These are phyloP conservation scores for Hericium alpestre DNA, from an alignment of 768 basidiomycete species.

Conservation along the genomic window DNA sequence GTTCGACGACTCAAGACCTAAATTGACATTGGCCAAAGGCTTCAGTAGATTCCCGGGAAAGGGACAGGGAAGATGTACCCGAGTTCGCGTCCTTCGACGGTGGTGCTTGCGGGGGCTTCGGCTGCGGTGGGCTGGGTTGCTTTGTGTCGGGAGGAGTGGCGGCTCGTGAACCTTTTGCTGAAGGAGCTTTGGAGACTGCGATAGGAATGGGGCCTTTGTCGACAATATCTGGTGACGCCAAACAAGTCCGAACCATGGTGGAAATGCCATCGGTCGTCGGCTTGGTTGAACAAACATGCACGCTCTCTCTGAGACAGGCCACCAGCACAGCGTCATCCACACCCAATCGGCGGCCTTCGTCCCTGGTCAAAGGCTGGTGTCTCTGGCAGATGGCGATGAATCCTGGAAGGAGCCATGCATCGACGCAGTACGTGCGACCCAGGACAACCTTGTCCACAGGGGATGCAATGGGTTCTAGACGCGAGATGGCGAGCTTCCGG, in stretches of 20 bases:
- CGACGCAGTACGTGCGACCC: constrained; percentile 7
- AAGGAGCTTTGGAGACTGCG: too few relatives aligned
- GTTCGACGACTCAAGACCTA: too few relatives aligned
- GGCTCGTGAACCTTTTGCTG: too few relatives aligned
- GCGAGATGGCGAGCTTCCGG: constrained; percentile 10
- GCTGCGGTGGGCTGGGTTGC: too few relatives aligned
- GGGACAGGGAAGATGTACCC: too few relatives aligned
- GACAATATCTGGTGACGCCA: neutral
- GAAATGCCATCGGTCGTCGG: neutral
- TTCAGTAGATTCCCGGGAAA: too few relatives aligned
- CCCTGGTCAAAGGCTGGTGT: constrained; percentile 4
- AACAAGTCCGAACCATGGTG: neutral
- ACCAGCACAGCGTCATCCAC: constrained; percentile 9
- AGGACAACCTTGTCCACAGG: constrained; percentile 12
- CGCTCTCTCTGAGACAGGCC: constrained; percentile 9
- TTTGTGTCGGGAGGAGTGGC: too few relatives aligned
- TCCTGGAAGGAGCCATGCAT: constrained; percentile 8
- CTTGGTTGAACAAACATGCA: constrained; percentile 3
- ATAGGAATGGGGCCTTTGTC: neutral
- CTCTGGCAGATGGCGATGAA: constrained; percentile 9
- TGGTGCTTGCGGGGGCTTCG: too few relatives aligned
- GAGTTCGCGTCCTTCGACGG: too few relatives aligned
- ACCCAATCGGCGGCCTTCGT: constrained; percentile 7
- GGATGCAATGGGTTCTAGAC: constrained; percentile 7
- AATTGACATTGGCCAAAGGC: too few relatives aligned